Evolutionary conservation across 108 stramenopile species (phyloP).

Genomic region (Cyclotella choctawhatcheeana): DNA sequence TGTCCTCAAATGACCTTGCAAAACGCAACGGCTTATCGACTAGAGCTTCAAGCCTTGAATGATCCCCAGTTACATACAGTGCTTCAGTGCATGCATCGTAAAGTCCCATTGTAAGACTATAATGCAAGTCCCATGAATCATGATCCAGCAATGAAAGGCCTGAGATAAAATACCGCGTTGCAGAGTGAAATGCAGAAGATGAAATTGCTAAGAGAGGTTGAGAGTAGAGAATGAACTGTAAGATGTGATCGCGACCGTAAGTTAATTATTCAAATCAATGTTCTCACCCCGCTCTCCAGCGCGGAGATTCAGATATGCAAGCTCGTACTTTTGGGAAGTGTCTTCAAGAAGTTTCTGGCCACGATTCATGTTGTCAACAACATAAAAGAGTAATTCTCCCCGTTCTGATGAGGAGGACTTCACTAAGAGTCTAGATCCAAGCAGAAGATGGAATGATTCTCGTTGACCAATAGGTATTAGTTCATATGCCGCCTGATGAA

Average conservation of each 20-base stretch:
- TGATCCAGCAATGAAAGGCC: slow-evolving; percentile 57
- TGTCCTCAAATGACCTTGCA: slow-evolving; percentile 38
- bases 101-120: slow-evolving; percentile 61
- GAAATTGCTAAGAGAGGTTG: slow-evolving; percentile 24
- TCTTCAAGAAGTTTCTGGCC: slow-evolving; percentile 42
- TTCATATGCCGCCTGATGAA: slow-evolving; percentile 66
- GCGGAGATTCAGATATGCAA: slow-evolving; percentile 53
- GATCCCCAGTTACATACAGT: slow-evolving; percentile 41
- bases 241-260: neutral
- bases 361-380: slow-evolving; percentile 54
- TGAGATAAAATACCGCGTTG: slow-evolving; percentile 49
- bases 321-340: slow-evolving; percentile 24
- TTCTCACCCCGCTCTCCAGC: slow-evolving; percentile 20
- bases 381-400: slow-evolving; percentile 42
- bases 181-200: slow-evolving; percentile 53
- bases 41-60: slow-evolving; percentile 18
- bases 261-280: neutral
- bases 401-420: slow-evolving; percentile 39
- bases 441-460: slow-evolving; percentile 56
- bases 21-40: slow-evolving; percentile 24
- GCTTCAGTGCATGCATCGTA: slow-evolving; percentile 57
- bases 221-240: neutral
- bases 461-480: slow-evolving; percentile 42
- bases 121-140: slow-evolving; percentile 63
- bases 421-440: slow-evolving; percentile 57